Evolutionary conservation across 495 filamentous ascomycete genomes (phyloP).

Genomic region (Aspergillus olivimuriae): DNA sequence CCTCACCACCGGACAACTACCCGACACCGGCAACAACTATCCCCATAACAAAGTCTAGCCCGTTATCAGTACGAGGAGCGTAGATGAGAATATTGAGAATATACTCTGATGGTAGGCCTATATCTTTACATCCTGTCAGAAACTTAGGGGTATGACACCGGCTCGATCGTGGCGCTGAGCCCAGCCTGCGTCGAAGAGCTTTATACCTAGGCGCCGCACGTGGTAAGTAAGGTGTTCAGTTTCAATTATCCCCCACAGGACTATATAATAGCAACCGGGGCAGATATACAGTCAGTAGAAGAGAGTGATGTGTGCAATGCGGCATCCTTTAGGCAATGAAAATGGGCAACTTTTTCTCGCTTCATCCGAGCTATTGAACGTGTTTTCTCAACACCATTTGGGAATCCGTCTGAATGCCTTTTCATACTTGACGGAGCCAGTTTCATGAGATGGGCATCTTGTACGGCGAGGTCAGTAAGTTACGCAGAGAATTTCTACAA

Average conservation of each 20-base stretch:
- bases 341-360: slow-evolving; percentile 76
- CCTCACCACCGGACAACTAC: slow-evolving; percentile 29
- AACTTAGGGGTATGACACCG: slow-evolving; percentile 36
- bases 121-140: slow-evolving; percentile 38
- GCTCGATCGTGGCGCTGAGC: slow-evolving; percentile 84
- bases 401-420: slow-evolving; percentile 24
- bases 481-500: slow-evolving; percentile 20
- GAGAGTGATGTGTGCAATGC: slow-evolving; percentile 72
- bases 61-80: slow-evolving; percentile 63
- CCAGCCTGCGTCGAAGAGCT: slow-evolving; percentile 75
- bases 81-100: slow-evolving; percentile 79
- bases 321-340: slow-evolving; percentile 60
- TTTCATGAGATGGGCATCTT: slow-evolving; percentile 29
- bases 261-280: too few relatives aligned
- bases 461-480: slow-evolving; percentile 20
- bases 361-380: slow-evolving; percentile 14
- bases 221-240: slow-evolving; percentile 1
- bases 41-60: slow-evolving; percentile 59
- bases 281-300: slow-evolving; percentile 55
- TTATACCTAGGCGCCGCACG: slow-evolving; percentile 39
- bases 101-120: slow-evolving; percentile 52
- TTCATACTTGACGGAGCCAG: slow-evolving; percentile 21
- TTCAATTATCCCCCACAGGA: too few relatives aligned
- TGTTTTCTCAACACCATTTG: slow-evolving; percentile 17
- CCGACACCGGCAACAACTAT: slow-evolving; percentile 60